Conservation (phyloP, 805 yeast genomes). For the Candida glaebosa region DNA sequence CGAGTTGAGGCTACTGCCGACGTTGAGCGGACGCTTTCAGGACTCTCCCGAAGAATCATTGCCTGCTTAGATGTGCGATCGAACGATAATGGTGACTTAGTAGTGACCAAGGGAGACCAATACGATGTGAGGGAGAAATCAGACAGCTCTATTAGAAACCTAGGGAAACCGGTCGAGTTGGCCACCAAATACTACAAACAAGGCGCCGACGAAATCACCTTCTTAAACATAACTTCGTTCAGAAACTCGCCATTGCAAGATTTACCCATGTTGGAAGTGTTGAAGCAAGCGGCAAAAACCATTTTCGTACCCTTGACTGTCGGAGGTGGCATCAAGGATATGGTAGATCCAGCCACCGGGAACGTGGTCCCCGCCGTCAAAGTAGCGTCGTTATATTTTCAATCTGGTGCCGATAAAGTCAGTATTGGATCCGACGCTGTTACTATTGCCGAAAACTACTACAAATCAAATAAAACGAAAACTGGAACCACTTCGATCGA, state of each 20-base stretch:
- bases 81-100: conserved; percentile 91
- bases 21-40: conserved; percentile 41
- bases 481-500: conserved; percentile 88
- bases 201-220: conserved; percentile 97
- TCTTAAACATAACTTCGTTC: conserved; percentile 91
- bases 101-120: conserved; percentile 98
- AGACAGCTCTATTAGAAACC: conserved; percentile 71
- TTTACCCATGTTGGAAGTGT: conserved; percentile 92
- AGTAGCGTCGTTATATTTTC: conserved; percentile 87
- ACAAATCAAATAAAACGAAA: conserved; percentile 51
- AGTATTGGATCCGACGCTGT: conserved; percentile 99
- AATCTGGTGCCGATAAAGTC: conserved; percentile 97
- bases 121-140: conserved; percentile 84
- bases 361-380: conserved; percentile 76
- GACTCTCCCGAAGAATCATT: conserved; percentile 85
- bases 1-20: too few species aligned
- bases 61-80: conserved; percentile 97
- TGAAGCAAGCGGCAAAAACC: conserved; percentile 77
- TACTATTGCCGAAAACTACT: conserved; percentile 78
- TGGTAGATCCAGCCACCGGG: conserved; percentile 77
- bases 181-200: conserved; percentile 88
- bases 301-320: conserved; percentile 96
- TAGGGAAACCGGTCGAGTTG: conserved; percentile 94
- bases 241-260: conserved; percentile 90
- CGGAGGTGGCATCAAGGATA: conserved; percentile 96